Evolutionary conservation across 768 basidiomycete species (phyloP).

Genomic region (Rhizopogon salebrosus): DNA sequence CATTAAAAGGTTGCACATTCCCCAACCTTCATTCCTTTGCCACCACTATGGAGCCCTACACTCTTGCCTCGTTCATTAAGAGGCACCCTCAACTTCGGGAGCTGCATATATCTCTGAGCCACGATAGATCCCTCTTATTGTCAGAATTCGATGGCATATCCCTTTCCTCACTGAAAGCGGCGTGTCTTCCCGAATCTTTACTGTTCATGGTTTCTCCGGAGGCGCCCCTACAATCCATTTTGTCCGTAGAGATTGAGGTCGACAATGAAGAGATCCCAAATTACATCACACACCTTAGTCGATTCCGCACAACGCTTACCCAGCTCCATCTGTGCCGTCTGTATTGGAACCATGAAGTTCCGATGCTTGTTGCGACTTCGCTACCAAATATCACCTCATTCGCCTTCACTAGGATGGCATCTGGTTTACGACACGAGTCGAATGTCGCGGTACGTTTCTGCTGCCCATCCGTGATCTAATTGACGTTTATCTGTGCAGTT

Average conservation of each 20-base stretch:
- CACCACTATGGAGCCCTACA: neutral
- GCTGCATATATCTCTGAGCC: slow-evolving; percentile 1
- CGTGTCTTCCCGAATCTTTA: neutral
- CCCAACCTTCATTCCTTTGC: slow-evolving; percentile 2
- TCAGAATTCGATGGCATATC: slow-evolving; percentile 1
- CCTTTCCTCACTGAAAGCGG: neutral
- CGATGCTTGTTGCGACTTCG: neutral
- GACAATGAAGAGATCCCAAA: neutral
- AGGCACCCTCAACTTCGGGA: slow-evolving; percentile 1
- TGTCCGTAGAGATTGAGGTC: slow-evolving; percentile 1
- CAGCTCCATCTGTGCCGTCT: neutral
- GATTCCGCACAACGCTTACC: neutral
- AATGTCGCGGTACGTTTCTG: neutral
- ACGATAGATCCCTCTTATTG: neutral
- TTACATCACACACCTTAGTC: neutral
- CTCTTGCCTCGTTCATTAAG: slow-evolving; percentile 1
- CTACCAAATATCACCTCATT: neutral
- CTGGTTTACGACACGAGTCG: neutral
- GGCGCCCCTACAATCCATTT: neutral
- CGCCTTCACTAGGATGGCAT: neutral
- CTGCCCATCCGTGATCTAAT: neutral
- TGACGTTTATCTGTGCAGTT: neutral
- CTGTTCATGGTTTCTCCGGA: slow-evolving; percentile 1
- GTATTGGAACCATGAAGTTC: neutral
- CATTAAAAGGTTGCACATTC: neutral